These are phyloP conservation scores for Crithidia acanthocephali DNA, from an alignment of 208 protist genomes.

Conservation along the genomic window DNA sequence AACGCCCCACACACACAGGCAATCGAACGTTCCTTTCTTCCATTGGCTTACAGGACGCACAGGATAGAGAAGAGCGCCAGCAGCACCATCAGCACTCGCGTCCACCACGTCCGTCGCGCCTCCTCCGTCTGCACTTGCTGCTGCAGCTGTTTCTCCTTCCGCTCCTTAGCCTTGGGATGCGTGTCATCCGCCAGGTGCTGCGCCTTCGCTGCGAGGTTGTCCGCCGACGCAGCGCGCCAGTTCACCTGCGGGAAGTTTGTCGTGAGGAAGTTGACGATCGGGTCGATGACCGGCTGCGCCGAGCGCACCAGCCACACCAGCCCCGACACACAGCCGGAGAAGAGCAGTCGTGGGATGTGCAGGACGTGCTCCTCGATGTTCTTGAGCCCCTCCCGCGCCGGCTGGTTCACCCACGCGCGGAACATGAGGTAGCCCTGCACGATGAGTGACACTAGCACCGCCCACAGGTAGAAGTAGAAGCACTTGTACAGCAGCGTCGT, in stretches of 20 bases:
- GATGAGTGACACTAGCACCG: constrained; percentile 70
- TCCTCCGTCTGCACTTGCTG: constrained; percentile 40
- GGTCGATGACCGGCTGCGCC: constrained; percentile 70
- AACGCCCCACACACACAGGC: too few relatives aligned
- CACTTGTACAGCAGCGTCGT: constrained; percentile 75
- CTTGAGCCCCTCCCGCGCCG: constrained; percentile 74
- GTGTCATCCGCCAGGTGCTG: constrained; percentile 65
- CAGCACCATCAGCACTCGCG: constrained; percentile 58
- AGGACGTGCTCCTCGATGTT: constrained; percentile 85
- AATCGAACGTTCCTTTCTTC: not conserved
- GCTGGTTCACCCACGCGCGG: constrained; percentile 85
- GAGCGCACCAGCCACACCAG: constrained; percentile 56
- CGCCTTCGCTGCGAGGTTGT: constrained; percentile 58
- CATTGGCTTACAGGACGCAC: constrained; percentile 49
- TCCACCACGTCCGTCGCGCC: constrained; percentile 68
- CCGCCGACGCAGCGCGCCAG: constrained; percentile 66
- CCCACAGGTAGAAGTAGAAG: constrained; percentile 89
- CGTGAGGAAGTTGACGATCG: constrained; percentile 51
- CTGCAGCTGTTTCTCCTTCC: constrained; percentile 35
- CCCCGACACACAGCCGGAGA: constrained; percentile 61
- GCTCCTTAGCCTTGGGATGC: constrained; percentile 46
- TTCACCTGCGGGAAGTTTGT: constrained; percentile 73
- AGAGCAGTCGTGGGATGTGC: constrained; percentile 84
- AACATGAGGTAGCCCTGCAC: constrained; percentile 86
- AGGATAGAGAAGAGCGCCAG: constrained; percentile 72